phyloP scores from a whole-genome alignment of 2,329 filamentous ascomycete genomes.

The Phialemoniopsis sp. region DNA sequence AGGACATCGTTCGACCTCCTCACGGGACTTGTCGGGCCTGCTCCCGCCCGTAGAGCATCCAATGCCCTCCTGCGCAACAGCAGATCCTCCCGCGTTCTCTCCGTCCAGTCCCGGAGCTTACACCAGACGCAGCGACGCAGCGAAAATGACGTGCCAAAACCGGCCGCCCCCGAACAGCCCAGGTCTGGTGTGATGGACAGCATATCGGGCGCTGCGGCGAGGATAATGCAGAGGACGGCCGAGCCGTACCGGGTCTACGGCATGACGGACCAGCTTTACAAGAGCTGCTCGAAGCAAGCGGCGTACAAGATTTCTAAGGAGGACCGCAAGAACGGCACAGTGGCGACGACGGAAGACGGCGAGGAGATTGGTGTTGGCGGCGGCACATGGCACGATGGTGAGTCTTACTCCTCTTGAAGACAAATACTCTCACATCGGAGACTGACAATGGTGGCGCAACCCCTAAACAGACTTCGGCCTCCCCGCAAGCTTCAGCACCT shows the following conservation, averaged over 20 bases:
- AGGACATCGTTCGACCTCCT: slow-evolving; percentile 36
- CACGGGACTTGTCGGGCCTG: slow-evolving; percentile 16
- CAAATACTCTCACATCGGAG: background rate
- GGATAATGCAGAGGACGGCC: slow-evolving; percentile 8
- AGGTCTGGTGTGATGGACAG: slow-evolving; percentile 2
- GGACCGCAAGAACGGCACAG: slow-evolving; percentile 58
- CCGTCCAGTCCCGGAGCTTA: background rate
- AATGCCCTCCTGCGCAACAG: too few relatives aligned
- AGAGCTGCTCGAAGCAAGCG: slow-evolving; percentile 67
- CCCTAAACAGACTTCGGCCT: slow-evolving; percentile 70
- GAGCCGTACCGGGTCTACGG: slow-evolving; percentile 72
- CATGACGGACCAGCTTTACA: slow-evolving; percentile 74
- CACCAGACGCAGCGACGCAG: slow-evolving; percentile 5
- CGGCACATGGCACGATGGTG: slow-evolving; percentile 81
- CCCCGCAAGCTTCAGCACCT: slow-evolving; percentile 85
- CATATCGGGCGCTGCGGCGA: slow-evolving; percentile 3
- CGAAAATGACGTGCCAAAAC: background rate
- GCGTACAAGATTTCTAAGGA: slow-evolving; percentile 72
- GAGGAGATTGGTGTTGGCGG: slow-evolving; percentile 75
- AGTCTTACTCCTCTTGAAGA: slow-evolving; percentile 16
- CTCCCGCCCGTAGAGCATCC: too few relatives aligned
- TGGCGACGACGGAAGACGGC: slow-evolving; percentile 70
- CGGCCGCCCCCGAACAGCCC: background rate
- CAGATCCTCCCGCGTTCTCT: too few relatives aligned
- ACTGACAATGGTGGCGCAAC: too few relatives aligned